Conservation (phyloP, 1,284 basidiomycete genomes). For the Papiliotrema nemorosa region DNA sequence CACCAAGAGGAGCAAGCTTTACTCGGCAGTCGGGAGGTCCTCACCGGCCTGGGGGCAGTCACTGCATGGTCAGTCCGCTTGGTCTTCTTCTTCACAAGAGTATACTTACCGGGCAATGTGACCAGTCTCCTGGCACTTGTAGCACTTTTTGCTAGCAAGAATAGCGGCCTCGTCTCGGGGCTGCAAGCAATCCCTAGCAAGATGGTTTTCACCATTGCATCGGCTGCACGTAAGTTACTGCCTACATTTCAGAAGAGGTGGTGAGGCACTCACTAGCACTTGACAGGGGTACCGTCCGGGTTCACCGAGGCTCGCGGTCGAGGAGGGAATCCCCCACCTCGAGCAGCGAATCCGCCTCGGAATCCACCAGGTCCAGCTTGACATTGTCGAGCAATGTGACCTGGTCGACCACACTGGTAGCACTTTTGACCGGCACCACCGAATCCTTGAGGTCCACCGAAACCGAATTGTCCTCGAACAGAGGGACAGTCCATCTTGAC, state of each 20-base stretch:
- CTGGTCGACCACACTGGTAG: slow-evolving; percentile 53
- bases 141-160: slow-evolving; percentile 44
- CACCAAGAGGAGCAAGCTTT: too few relatives aligned
- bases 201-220: slow-evolving; percentile 48
- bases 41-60: slow-evolving; percentile 18
- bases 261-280: slow-evolving; percentile 46
- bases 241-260: too few relatives aligned
- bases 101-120: slow-evolving; percentile 42
- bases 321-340: slow-evolving; percentile 10
- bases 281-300: slow-evolving; percentile 46
- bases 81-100: neutral
- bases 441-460: slow-evolving; percentile 6
- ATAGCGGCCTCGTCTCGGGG: slow-evolving; percentile 40
- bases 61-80: neutral
- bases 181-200: slow-evolving; percentile 48
- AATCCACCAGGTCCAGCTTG: slow-evolving; percentile 14
- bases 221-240: slow-evolving; percentile 26
- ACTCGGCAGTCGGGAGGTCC: slow-evolving; percentile 22
- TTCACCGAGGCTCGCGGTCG: slow-evolving; percentile 20
- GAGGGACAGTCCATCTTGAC: slow-evolving; percentile 77
- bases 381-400: slow-evolving; percentile 44
- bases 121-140: slow-evolving; percentile 47
- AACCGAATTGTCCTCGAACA: slow-evolving; percentile 57
- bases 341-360: slow-evolving; percentile 17
- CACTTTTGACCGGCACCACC: slow-evolving; percentile 63